Evolutionary conservation across 2,329 filamentous ascomycete species (phyloP), one percentile per base, ranked within the genome.

Genomic region (Fusarium sp.): DNA sequence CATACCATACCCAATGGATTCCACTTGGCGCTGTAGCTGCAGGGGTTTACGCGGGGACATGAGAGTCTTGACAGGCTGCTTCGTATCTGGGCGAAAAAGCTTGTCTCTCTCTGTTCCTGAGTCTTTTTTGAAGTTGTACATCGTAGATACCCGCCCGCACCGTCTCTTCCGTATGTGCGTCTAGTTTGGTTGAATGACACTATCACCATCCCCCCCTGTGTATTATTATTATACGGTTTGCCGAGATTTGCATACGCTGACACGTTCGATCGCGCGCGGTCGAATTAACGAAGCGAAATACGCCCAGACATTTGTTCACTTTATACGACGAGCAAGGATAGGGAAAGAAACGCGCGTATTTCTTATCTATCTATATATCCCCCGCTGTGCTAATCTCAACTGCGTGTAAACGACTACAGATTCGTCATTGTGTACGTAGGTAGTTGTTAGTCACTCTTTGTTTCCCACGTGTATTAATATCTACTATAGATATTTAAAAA

Each of bases 41-140:
- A 40, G 57, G 57, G 27, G 37, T 40, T 56, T 37, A 57, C 57
- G 27, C 27, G 22, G 52, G 31, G 52, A 31, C 57, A 16, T 27
- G 18, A 27, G n/a, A 54, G 40, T 14, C 8, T 61, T 50, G 37
- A 29, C 29, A 45, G 35, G 27, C 24, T 29, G 16, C 20, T 58
- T 62, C 16, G 40, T 38, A 27, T 34, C 64, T 47, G 60, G 59
- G 54, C 59, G 10, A 47, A 64, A 67, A 70, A 67, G 64, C 67
- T 70, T 70, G 47, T 66, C 31, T 34, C 31, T 66, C 64, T 34
- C 57, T 6, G 31, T 31, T 35, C 31, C 34, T 13, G 29, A 35
- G 14, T 24, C 22, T 16, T 57, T 24, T 35, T 16, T 57, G 20
- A 57, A 16, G 22, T 14, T 57, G 22, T 24, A 18, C 5, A 22